phyloP scores from a whole-genome alignment of 129 eudicot species.

The Arctium minus region DNA sequence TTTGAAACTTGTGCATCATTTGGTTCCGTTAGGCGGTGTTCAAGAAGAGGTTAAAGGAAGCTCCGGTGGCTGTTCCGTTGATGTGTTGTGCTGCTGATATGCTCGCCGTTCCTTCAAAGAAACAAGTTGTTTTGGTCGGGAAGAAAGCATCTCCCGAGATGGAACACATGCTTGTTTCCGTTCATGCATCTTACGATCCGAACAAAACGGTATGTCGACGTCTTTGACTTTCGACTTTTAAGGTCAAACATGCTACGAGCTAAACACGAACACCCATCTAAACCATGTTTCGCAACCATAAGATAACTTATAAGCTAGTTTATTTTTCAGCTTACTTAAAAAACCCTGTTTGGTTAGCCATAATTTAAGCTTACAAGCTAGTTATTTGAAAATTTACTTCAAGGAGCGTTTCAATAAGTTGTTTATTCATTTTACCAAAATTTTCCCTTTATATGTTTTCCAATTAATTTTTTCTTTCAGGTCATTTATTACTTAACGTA shows the following conservation, averaged over 20 bases:
- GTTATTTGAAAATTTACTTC: too few species aligned
- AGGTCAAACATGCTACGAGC: neutral
- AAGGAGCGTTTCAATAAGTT: too few species aligned
- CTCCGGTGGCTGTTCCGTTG: slow-evolving; percentile 74
- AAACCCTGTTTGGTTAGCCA: neutral
- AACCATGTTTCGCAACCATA: neutral
- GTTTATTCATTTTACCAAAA: too few species aligned
- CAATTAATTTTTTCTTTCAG: neutral
- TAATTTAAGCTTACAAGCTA: too few species aligned
- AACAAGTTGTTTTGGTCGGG: slow-evolving; percentile 85
- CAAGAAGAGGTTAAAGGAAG: slow-evolving; percentile 71
- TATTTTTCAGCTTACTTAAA: neutral
- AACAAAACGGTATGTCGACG: slow-evolving; percentile 56
- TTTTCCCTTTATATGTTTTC: too few species aligned
- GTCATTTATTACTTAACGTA: neutral
- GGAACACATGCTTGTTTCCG: slow-evolving; percentile 67
- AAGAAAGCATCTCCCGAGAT: slow-evolving; percentile 42
- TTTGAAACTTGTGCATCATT: neutral
- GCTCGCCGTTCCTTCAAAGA: slow-evolving; percentile 66
- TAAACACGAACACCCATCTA: neutral
- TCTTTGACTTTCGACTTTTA: neutral
- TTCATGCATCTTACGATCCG: slow-evolving; percentile 70
- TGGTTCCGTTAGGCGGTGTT: slow-evolving; percentile 58
- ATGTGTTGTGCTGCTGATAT: slow-evolving; percentile 95
- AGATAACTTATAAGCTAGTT: neutral